phyloP scores from a whole-genome alignment of 345 rosid genomes.

The Alliaria petiolata region DNA sequence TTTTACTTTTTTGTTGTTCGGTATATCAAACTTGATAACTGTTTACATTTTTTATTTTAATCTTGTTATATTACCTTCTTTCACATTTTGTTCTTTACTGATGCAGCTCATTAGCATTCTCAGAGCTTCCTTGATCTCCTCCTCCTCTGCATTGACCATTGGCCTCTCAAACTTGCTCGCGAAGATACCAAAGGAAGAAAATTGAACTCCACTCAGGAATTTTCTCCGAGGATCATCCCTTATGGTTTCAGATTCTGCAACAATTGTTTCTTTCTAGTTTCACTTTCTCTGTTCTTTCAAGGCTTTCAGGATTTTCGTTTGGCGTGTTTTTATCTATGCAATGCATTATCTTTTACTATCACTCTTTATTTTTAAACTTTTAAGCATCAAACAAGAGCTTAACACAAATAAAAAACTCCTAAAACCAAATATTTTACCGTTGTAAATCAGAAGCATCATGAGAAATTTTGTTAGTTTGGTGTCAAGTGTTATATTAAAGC shows the following conservation, averaged over 20 bases:
- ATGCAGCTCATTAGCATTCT: neutral
- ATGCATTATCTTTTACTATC: neutral
- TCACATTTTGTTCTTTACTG: no score
- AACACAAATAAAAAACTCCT: neutral
- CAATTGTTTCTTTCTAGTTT: neutral
- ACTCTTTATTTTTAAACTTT: neutral
- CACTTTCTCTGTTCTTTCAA: neutral
- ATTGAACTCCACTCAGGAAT: neutral
- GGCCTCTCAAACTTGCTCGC: neutral
- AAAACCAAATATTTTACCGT: neutral
- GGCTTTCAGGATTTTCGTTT: neutral
- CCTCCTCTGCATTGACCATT: conserved; percentile 1
- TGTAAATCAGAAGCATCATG: neutral
- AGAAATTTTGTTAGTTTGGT: neutral
- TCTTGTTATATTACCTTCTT: no score
- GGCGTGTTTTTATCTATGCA: neutral
- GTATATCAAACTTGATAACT: neutral
- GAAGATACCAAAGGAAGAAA: conserved; percentile 1
- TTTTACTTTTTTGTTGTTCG: neutral
- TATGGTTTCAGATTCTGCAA: neutral
- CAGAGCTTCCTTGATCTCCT: conserved; percentile 6
- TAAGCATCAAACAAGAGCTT: neutral
- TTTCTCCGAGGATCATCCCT: neutral
- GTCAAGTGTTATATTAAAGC: neutral
- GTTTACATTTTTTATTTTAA: neutral